phyloP scores from a whole-genome alignment of 2,329 filamentous ascomycete genomes.

The Alternaria dauci region DNA sequence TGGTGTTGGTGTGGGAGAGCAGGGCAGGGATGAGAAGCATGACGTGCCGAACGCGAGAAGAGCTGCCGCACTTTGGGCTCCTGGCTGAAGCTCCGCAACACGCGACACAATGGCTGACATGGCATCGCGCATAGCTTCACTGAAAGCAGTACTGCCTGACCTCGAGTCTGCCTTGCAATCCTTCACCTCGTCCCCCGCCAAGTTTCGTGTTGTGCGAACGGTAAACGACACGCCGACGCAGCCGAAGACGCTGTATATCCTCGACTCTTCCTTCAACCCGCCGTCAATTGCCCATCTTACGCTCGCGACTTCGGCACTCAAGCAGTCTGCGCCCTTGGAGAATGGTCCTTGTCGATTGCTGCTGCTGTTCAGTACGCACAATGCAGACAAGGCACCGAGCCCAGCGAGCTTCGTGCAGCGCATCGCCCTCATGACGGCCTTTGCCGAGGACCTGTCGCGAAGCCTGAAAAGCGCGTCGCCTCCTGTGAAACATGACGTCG shows the following conservation, averaged over 20 bases:
- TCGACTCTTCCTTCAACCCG: conserved; percentile 73
- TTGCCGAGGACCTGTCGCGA: conserved; percentile 64
- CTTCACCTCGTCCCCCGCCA: conserved; percentile 44
- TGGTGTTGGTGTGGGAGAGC: too few species aligned
- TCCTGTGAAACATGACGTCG: conserved; percentile 8
- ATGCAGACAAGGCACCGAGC: conserved; percentile 71
- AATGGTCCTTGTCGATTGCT: conserved; percentile 59
- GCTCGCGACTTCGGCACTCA: conserved; percentile 64
- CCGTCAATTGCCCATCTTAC: conserved; percentile 67
- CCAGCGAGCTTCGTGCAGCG: conserved; percentile 74
- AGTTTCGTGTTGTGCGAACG: conserved; percentile 48
- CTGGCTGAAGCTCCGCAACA: neutral
- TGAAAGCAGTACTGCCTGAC: conserved; percentile 43
- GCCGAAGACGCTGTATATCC: conserved; percentile 64
- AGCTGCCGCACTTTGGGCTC: neutral
- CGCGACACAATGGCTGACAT: conserved; percentile 33
- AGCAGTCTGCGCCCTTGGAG: conserved; percentile 45
- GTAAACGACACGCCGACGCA: conserved; percentile 42
- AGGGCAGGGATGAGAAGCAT: neutral
- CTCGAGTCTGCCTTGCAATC: conserved; percentile 43
- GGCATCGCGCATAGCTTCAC: conserved; percentile 36
- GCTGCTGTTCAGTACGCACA: conserved; percentile 69
- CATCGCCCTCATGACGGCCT: conserved; percentile 74
- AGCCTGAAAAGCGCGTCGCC: conserved; percentile 19
- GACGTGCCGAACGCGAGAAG: conserved; percentile 5